Percentiles rank a stretch among this genome's conserved stretches.
phyloP scores from a whole-genome alignment of 148 eudicot genomes.

The Cornus suecica region DNA sequence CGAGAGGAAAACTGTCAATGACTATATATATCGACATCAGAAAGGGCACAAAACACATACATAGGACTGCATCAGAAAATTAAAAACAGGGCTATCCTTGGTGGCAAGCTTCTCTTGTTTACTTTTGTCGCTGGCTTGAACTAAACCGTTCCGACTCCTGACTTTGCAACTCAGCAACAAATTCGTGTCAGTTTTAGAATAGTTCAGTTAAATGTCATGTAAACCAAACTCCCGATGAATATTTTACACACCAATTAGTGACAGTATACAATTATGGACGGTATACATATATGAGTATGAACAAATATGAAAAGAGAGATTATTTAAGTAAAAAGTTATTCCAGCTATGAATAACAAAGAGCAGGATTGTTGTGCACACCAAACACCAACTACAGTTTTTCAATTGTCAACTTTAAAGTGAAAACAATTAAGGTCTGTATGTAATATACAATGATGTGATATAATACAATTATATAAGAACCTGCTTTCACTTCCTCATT shows the following conservation, averaged over 20 bases:
- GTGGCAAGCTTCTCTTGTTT: no score
- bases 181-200: background rate
- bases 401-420: constrained; percentile 3
- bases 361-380: background rate
- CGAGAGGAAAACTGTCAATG: no score
- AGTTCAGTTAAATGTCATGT: background rate
- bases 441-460: background rate
- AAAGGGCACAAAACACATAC: no score
- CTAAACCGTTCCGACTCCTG: no score
- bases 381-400: background rate
- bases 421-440: background rate
- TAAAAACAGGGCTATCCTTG: no score
- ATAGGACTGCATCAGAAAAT: no score
- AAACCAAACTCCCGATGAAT: background rate
- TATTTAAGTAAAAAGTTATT: background rate
- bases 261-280: no score
- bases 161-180: no score
- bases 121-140: no score
- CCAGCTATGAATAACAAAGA: background rate
- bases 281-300: no score
- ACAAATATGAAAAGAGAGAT: background rate
- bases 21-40: no score
- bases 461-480: background rate
- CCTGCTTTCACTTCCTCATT: constrained; percentile 53
- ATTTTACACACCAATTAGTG: no score